Evolutionary conservation across 192 early-diverging fungal species (phyloP), one percentile per base, ranked within the genome.

Genomic region (Umbelopsis vinacea): DNA sequence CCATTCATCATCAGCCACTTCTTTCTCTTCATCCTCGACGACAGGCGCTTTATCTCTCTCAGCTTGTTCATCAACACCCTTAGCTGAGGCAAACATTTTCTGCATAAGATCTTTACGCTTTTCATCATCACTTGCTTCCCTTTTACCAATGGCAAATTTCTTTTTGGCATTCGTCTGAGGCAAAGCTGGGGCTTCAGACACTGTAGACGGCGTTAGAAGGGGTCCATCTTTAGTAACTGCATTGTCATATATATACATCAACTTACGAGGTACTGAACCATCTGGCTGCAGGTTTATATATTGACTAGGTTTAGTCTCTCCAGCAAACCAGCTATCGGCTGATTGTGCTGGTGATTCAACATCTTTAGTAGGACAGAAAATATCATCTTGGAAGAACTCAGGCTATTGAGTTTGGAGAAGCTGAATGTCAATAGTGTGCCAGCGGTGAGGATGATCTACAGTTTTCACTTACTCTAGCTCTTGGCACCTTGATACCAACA

Each of bases 321-420:
- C 83, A n/a, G 46, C 57, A 68, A 91, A 79, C 92, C 93, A 96
- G 4, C 80, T 83, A 0, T 48, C 70, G 2, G 87, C 80, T n/a
- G 79, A 73, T 35, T 91, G 60, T 0, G 79, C 57, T 0, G 92
- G 71, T 3, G 79, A 77, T 55, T 83, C 82, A 15, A 81, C 70
- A 72, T 92, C 92, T 2, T 72, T 60, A 0, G 93, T 94, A 33
- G 79, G 84, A 0, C 89, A 82, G 79, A 87, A 97, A 19, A 97
- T 72, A 68, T 95, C 94, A 76, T 97, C 95, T 76, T 97, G 95
- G 77, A 97, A 97, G 53, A 79, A 94, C 67, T 96, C 92, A n/a
- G 87, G 88, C 78, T 92, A 66, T 37, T 19, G 29, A 22, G 19
- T 38, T 35, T 67, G 22, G 23, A 23, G 29, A 43, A n/a, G 5